Base-by-base conservation (phyloP, 1,284 basidiomycete genomes). In the Fomitiporia mediterranea region DNA sequence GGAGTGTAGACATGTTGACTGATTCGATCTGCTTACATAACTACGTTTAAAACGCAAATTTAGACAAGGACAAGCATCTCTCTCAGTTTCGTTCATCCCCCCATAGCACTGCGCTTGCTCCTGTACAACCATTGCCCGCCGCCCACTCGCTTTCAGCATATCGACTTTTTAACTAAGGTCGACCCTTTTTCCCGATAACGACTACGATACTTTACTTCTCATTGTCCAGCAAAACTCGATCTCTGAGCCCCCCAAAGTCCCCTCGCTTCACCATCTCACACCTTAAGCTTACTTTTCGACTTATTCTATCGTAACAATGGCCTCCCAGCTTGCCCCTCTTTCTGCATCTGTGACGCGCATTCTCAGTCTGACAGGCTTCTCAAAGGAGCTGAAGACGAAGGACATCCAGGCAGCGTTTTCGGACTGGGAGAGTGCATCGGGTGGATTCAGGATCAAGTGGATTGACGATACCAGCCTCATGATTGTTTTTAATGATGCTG, bases 361-460 rank as follows among this genome's bases (percentile, higher is more conserved):
- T 67, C 84, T 99, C 64, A 88, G 83, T 66, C 78, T 99, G 56
- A 86, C 86, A 27, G 91, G 93, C 64, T 99, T 99, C 69, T 83
- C 91, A 6, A 89, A 94, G 66, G 90, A 94, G 70, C 82, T 99
- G 68, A 99, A 98, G 77, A 99, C 96, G 27, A 89, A 93, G 68
- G 96, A 99, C 71, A 89, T 99, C 52, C 94, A 98, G 68, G 71
- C 80, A 52, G 88, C 94, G 39, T 98, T 99, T 70, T 79, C 84
- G 52, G 91, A 94, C 42, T 98, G 90, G 82, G 94, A 98, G 66
- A 81, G 77, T 59, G 78, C 86, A 46, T 84, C 80, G 58, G 94
- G 94, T 37, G 96, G 95, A 17, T 98, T 97, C 78, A 93, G 94
- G 78, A 97, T 99, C 72, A 99, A 99, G 72, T 99, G 96, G 96